A percentile compares a stretch with the other conserved stretches of the same genome.
Conservation (phyloP, 345 rosid genomes). For the Salix caprea region DNA sequence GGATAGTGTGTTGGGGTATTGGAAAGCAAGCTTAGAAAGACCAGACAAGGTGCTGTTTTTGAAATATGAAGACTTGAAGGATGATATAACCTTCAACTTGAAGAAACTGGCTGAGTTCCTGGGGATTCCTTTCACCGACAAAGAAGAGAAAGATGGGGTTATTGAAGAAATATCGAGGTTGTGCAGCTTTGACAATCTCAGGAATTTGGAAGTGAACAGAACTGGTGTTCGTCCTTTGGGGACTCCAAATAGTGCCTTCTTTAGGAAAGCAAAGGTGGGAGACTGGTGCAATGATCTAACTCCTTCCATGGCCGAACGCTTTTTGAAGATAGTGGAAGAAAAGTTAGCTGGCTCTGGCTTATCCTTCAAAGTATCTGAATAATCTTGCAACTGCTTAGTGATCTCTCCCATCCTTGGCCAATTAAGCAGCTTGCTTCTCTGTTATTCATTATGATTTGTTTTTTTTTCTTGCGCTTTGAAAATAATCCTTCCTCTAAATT, state of each 20-base stretch:
- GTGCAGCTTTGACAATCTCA: neutral
- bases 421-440: neutral
- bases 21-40: too few relatives aligned
- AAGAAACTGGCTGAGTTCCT: conserved; percentile 22
- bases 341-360: neutral
- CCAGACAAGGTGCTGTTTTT: conserved; percentile 20
- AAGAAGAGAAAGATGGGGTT: conserved; percentile 6
- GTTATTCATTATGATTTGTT: too few relatives aligned
- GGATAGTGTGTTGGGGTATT: too few relatives aligned
- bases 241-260: conserved; percentile 2
- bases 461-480: too few relatives aligned
- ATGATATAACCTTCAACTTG: conserved; percentile 12
- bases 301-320: too few relatives aligned
- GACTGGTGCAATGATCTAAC: conserved; percentile 13
- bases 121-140: conserved; percentile 4
- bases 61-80: conserved; percentile 35
- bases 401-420: neutral
- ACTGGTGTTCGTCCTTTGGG: neutral
- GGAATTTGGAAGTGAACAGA: conserved; percentile 5
- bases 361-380: neutral
- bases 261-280: conserved; percentile 17
- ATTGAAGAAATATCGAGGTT: neutral
- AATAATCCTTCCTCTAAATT: too few relatives aligned
- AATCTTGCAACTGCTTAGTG: neutral
- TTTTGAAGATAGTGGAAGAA: too few relatives aligned